Evolutionary conservation across 768 basidiomycete species (phyloP), one percentile per base, ranked within the genome.

Genomic region (Boletus rubescentipes): DNA sequence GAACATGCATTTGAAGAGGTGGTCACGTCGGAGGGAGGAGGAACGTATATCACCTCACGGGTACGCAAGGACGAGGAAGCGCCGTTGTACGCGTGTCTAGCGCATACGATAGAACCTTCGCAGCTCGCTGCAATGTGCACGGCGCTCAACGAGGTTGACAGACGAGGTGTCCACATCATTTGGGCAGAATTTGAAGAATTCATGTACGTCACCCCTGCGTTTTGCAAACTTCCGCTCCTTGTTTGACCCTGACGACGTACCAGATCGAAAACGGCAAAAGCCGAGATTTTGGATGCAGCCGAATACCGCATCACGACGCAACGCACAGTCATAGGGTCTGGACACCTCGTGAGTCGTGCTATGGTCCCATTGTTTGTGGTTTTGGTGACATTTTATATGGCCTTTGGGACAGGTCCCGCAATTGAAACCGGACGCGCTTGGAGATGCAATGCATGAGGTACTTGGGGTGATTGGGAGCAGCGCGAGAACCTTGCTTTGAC

Each of bases 141-240:
- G 10, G 30, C 46, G 14, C 57, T 69, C 36, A 53, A 51, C 18
- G 30, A 36, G 20, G 30, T 5, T 32, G 59, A 49, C 6, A 52
- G 26, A 35, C 57, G 49, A 10, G 65, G 67, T 1, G 52, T 68
- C 0, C 68, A 70, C 41, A 8, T 72, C 23, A 37, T 72, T 1
- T 70, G 70, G 70, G 68, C 66, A 0, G 70, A 70, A 30, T 51
- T 47, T 1, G 65, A 67, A 21, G 70, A 70, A 29, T 70, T 72
- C 39, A 53, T 70, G 68, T 70, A 23, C 15, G 63, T 63, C 16
- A 0, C 30, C 23, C 37, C 18, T 42, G 12, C 6, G 6, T 30
- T 18, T 34, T 16, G 0, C 20, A 12, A 26, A 26, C 6, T 26
- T 26, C n/a, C 26, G 26, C 26, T 26, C 26, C 3, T 44, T 2